A percentile compares a stretch with the other conserved stretches of the same genome.
Conservation (phyloP, 108 stramenopile species). For the Nannochloropsis gaditana region DNA sequence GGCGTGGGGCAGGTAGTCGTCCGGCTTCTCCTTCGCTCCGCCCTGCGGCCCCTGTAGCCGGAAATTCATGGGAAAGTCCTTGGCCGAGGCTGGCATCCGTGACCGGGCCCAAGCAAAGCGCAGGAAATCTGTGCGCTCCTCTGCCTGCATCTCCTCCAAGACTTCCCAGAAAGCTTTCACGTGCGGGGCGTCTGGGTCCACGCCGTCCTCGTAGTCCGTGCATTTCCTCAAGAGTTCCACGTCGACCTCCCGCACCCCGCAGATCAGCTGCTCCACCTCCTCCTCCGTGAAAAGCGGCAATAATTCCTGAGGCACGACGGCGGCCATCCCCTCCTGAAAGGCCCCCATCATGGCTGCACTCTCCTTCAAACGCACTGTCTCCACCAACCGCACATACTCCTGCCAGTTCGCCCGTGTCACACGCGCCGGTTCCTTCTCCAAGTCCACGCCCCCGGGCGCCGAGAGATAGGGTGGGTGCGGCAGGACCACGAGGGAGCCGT, state of each 20-base stretch:
- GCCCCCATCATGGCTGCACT: slow-evolving; percentile 58
- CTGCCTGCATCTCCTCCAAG: slow-evolving; percentile 70
- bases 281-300: slow-evolving; percentile 73
- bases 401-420: slow-evolving; percentile 58
- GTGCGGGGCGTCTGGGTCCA: slow-evolving; percentile 61
- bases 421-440: background rate
- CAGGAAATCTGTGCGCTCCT: slow-evolving; percentile 77
- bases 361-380: slow-evolving; percentile 35
- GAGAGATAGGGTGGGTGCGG: background rate
- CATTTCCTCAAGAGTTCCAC: slow-evolving; percentile 76
- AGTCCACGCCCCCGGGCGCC: background rate
- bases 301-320: slow-evolving; percentile 81
- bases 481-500: slow-evolving; percentile 37
- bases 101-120: slow-evolving; percentile 96
- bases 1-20: slow-evolving; percentile 78
- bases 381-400: slow-evolving; percentile 55
- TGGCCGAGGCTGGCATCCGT: slow-evolving; percentile 70
- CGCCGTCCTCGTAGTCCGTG: slow-evolving; percentile 88
- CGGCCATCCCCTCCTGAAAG: slow-evolving; percentile 77
- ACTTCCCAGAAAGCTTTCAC: slow-evolving; percentile 86
- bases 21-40: slow-evolving; percentile 57
- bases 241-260: slow-evolving; percentile 87
- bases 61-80: slow-evolving; percentile 76
- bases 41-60: slow-evolving; percentile 68
- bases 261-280: slow-evolving; percentile 75